Percentiles rank a stretch among this genome's conserved stretches.
These are phyloP conservation scores for Tolypocladium ovalisporum DNA, from an alignment of 2,329 filamentous ascomycete genomes.

Conservation along the genomic window DNA sequence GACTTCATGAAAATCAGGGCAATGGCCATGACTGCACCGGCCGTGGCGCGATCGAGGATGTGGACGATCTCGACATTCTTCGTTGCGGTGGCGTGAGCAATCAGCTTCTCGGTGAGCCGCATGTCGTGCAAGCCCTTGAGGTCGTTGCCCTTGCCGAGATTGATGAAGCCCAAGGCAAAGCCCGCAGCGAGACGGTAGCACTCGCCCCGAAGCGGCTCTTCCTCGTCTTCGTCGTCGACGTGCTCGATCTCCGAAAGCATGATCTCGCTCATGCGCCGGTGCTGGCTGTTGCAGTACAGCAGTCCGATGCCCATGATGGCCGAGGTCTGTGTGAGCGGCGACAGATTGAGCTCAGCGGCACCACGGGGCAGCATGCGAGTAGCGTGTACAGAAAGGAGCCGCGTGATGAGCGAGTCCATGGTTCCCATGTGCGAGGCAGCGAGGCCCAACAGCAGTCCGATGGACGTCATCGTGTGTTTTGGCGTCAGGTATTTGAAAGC, in stretches of 20 bases:
- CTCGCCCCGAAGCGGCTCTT: conserved; percentile 79
- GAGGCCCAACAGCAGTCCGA: conserved; percentile 83
- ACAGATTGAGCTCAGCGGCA: conserved; percentile 87
- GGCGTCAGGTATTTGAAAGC: conserved; percentile 99
- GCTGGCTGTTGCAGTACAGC: conserved; percentile 88
- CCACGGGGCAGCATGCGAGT: conserved; percentile 88
- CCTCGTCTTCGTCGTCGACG: conserved; percentile 67
- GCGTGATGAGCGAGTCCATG: conserved; percentile 92
- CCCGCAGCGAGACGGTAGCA: conserved; percentile 93
- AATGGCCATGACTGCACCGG: conserved; percentile 84
- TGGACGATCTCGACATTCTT: conserved; percentile 91
- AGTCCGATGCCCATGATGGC: conserved; percentile 95
- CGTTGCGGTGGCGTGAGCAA: conserved; percentile 74
- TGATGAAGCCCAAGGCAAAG: conserved; percentile 88
- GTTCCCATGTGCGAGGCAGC: conserved; percentile 92
- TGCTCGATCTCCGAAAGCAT: conserved; percentile 97
- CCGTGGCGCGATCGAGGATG: conserved; percentile 82
- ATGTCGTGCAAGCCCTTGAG: conserved; percentile 87
- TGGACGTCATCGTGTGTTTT: conserved; percentile 98
- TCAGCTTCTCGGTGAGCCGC: conserved; percentile 78
- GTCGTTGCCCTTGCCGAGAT: conserved; percentile 81
- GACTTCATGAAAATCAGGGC: conserved; percentile 96
- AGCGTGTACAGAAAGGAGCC: conserved; percentile 88
- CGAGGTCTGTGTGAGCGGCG: conserved; percentile 85
- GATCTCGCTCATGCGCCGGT: conserved; percentile 96